Percentiles rank a stretch among this genome's conserved stretches.
Evolutionary conservation across 148 eudicot genomes (phyloP).

Genomic region (Cornus kousa): DNA sequence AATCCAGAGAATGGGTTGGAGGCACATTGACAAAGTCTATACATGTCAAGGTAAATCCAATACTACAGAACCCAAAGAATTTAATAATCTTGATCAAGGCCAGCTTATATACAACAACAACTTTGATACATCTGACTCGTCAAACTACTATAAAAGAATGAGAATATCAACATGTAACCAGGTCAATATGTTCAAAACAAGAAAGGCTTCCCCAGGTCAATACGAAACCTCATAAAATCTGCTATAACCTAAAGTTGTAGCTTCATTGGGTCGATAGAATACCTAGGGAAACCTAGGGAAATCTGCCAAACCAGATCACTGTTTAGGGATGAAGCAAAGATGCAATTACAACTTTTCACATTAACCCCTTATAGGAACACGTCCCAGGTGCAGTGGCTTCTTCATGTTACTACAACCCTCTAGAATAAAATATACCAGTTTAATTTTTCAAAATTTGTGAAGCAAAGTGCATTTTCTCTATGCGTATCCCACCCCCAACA

Average conservation of each 20-base stretch:
- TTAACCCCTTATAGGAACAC: not conserved
- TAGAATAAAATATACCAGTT: not conserved
- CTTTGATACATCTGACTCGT: not conserved
- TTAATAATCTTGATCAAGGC: not conserved
- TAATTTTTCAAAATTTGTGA: not conserved
- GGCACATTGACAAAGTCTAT: constrained; percentile 79
- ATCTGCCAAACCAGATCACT: not conserved
- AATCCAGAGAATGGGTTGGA: constrained; percentile 50
- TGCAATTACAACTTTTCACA: not conserved
- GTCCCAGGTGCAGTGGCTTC: not conserved
- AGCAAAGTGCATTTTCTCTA: not conserved
- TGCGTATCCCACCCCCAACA: not conserved
- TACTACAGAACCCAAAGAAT: not conserved
- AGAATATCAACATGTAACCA: not conserved
- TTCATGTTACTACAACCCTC: not conserved
- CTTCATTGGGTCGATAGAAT: not conserved
- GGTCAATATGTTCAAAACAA: not conserved
- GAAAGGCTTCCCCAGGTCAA: not conserved
- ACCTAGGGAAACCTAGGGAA: too few relatives aligned
- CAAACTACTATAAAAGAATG: not conserved
- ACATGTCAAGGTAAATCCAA: constrained; percentile 30
- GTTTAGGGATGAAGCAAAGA: not conserved
- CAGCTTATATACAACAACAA: not conserved
- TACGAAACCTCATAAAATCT: not conserved
- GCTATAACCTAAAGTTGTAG: not conserved